Base-by-base conservation (phyloP, 768 basidiomycete genomes). In the Crucibulum laeve region DNA sequence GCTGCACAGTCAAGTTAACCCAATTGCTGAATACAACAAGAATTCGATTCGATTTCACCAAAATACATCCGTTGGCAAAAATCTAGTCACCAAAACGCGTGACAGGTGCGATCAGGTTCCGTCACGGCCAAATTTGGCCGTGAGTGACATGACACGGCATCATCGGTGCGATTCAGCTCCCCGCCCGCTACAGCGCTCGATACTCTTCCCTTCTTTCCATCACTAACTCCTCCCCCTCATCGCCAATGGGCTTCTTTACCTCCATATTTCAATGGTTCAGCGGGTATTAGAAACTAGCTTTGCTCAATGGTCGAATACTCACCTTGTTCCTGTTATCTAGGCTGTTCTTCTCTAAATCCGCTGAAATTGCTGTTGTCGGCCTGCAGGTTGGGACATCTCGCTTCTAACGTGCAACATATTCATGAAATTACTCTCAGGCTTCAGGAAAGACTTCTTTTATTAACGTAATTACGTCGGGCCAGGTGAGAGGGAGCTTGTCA, bases 361-460 rank as follows among this genome's bases (percentile, higher is more conserved):
- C 90, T 24, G 91, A 94, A 63, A 83, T 94, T 49, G 84, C 89
- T 6, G 84, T 95, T n/a, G 90, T 95, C 40, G 91, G 91, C 34
- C 68, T 95, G 38, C 91, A 94, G 73, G 91, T 85, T 39, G 40
- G 55, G 24, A 42, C 34, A 23, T 40, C 35, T 40, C 38, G 6
- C 25, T 25, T 19, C 15, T 22, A 14, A 36, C 36, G 21, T 38
- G 4, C 11, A 7, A 37, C 18, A 8, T 18, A 18, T 18, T 7
- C 25, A 28, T 32, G 5, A 30, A n/a, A 19, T 8, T 17, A 10
- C 4, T 24, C 25, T 14, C 47, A 95, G 90, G 91, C 92, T 3
- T 93, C 91, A 2, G 93, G 93, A 35, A 95, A 96, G 70, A 95
- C 93, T 3, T 92, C 90, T 7, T 89, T 96, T 42, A 90, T 94